Conservation (phyloP, 2,329 filamentous ascomycete genomes). For the Leptosphaerulina australis region DNA sequence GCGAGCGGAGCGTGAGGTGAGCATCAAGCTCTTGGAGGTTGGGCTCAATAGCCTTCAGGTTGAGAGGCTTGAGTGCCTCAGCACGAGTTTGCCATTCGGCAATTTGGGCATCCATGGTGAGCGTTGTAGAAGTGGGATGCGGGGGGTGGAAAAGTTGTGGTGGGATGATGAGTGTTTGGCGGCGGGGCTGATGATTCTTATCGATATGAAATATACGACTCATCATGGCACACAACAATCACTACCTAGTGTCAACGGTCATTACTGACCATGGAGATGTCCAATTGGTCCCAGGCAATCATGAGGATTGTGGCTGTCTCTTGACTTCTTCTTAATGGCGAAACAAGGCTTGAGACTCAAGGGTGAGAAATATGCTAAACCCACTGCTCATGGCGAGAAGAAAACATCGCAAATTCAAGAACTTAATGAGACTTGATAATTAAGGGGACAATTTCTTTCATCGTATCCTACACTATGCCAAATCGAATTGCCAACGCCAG, state of each 20-base stretch:
- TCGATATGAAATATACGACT: constrained; percentile 9
- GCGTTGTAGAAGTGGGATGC: constrained; percentile 8
- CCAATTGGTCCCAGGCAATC: no score
- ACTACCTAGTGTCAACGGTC: background rate
- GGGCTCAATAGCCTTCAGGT: constrained; percentile 83
- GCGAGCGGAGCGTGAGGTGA: constrained; percentile 84
- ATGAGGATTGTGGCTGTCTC: no score
- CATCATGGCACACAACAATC: constrained; percentile 1
- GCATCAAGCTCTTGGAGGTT: constrained; percentile 79
- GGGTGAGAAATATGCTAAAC: no score
- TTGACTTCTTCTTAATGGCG: no score
- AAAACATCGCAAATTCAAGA: background rate
- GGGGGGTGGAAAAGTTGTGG: constrained; percentile 20
- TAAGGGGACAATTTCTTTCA: background rate
- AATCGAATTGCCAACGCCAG: constrained; percentile 3
- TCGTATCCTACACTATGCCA: constrained; percentile 6
- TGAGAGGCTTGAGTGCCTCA: constrained; percentile 60
- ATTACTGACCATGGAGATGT: background rate
- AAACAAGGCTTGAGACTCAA: no score
- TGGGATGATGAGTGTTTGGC: constrained; percentile 21
- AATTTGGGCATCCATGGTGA: constrained; percentile 48
- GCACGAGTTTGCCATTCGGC: constrained; percentile 64
- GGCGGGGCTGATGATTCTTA: constrained; percentile 13
- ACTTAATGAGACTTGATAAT: no score
- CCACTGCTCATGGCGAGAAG: no score